Conservation (phyloP, 495 filamentous ascomycete species). For the Aspergillus affinis region DNA sequence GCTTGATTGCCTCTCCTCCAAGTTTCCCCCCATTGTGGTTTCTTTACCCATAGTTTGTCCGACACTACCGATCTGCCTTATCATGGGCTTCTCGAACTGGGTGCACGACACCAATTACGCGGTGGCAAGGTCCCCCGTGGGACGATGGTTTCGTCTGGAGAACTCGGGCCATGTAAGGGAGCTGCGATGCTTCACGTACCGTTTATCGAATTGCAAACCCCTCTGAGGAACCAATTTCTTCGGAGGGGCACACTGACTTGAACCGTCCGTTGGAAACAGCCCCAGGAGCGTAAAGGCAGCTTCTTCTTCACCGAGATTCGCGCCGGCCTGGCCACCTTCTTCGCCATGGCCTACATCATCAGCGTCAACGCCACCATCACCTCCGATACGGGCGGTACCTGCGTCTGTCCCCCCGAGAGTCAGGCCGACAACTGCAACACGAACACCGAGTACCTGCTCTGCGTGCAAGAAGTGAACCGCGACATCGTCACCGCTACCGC, state of each 20-base stretch:
- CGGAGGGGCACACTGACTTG: not conserved
- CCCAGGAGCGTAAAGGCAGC: constrained; percentile 68
- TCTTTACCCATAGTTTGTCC: not conserved
- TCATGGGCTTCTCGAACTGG: constrained; percentile 45
- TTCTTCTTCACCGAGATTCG: constrained; percentile 77
- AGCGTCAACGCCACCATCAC: constrained; percentile 72
- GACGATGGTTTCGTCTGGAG: constrained; percentile 72
- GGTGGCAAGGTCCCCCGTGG: constrained; percentile 60
- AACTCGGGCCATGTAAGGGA: constrained; percentile 68
- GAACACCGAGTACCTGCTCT: constrained; percentile 60
- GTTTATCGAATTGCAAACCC: not conserved
- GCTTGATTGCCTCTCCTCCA: not conserved
- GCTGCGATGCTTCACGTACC: constrained; percentile 1
- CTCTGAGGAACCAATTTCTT: not conserved
- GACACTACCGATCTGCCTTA: not conserved
- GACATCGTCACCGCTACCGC: constrained; percentile 80
- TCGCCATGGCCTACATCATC: constrained; percentile 86
- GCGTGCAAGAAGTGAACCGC: constrained; percentile 64
- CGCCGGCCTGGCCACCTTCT: constrained; percentile 78
- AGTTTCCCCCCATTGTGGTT: not conserved
- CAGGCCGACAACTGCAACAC: constrained; percentile 52
- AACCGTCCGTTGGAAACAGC: constrained; percentile 26
- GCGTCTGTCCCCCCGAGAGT: constrained; percentile 59
- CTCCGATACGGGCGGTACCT: constrained; percentile 66
- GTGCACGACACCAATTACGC: constrained; percentile 51